Percentiles rank a stretch among this genome's conserved stretches.
These are phyloP conservation scores for Taxillus chinensis DNA, from an alignment of 164 flowering plant species.

Conservation along the genomic window DNA sequence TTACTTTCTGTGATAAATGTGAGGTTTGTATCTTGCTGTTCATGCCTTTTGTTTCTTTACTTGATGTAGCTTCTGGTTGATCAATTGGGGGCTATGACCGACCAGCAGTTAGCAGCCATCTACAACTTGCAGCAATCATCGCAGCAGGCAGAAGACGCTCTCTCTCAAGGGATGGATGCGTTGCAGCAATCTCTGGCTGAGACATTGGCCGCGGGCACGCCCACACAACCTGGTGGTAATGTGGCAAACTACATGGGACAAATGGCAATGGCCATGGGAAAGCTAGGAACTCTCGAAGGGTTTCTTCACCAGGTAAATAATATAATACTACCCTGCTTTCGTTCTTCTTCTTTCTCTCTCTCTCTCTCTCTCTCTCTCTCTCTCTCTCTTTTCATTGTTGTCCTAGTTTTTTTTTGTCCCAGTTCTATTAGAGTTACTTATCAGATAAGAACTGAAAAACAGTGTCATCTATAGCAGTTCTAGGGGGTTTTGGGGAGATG, in stretches of 20 bases:
- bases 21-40: too few species aligned
- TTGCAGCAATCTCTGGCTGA: slow-evolving; percentile 16
- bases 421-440: too few species aligned
- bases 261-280: slow-evolving; percentile 16
- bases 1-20: too few species aligned
- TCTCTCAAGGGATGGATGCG: slow-evolving; percentile 11
- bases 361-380: too few species aligned
- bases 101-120: slow-evolving; percentile 8
- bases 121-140: slow-evolving; percentile 12
- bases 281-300: slow-evolving; percentile 15
- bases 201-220: slow-evolving; percentile 12
- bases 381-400: too few species aligned
- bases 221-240: slow-evolving; percentile 10
- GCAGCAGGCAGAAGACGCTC: slow-evolving; percentile 9
- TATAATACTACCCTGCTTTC: background rate
- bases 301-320: slow-evolving; percentile 14
- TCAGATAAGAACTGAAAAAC: too few species aligned
- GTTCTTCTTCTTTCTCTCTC: too few species aligned
- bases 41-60: too few species aligned
- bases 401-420: too few species aligned
- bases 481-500: too few species aligned
- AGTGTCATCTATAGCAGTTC: too few species aligned
- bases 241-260: slow-evolving; percentile 19
- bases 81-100: slow-evolving; percentile 9
- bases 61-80: slow-evolving; percentile 6